phyloP scores from a whole-genome alignment of 2,329 filamentous ascomycete genomes.

The Fusarium albidum region DNA sequence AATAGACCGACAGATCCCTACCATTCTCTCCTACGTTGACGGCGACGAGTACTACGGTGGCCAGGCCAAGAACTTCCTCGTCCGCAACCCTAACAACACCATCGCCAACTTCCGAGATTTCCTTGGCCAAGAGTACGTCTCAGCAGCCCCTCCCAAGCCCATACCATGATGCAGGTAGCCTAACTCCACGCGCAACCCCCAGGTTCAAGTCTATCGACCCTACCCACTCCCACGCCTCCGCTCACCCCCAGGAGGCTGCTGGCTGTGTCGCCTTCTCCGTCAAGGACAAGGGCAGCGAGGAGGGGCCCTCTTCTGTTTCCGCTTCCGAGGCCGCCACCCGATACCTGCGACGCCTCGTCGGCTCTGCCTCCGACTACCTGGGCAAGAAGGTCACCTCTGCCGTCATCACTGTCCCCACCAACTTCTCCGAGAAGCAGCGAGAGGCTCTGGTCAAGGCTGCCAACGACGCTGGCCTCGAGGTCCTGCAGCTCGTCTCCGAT shows the following conservation, averaged over 20 bases:
- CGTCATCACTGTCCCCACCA: conserved; percentile 92
- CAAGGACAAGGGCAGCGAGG: conserved; percentile 74
- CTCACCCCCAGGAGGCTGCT: conserved; percentile 81
- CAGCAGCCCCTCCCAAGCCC: no score
- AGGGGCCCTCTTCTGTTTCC: conserved; percentile 71
- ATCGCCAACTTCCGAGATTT: conserved; percentile 97
- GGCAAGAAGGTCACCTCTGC: conserved; percentile 95
- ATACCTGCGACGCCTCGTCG: conserved; percentile 81
- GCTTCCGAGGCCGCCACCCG: conserved; percentile 85
- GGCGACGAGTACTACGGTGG: conserved; percentile 97
- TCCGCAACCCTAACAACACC: conserved; percentile 93
- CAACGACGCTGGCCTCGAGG: conserved; percentile 81
- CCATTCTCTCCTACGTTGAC: conserved; percentile 91
- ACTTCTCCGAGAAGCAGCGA: conserved; percentile 89
- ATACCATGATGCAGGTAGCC: conserved; percentile 10
- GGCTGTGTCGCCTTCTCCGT: conserved; percentile 82
- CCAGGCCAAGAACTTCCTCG: conserved; percentile 92
- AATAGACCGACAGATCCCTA: conserved; percentile 94
- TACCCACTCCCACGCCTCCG: conserved; percentile 91
- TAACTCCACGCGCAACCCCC: conserved; percentile 26
- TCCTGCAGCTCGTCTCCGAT: conserved; percentile 92
- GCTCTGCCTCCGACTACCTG: conserved; percentile 88
- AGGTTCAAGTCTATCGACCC: conserved; percentile 96
- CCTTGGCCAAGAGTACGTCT: conserved; percentile 84
- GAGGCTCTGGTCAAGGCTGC: conserved; percentile 80